Conservation (phyloP, 2,329 filamentous ascomycete species). For the Pseudogymnoascus sp. region DNA sequence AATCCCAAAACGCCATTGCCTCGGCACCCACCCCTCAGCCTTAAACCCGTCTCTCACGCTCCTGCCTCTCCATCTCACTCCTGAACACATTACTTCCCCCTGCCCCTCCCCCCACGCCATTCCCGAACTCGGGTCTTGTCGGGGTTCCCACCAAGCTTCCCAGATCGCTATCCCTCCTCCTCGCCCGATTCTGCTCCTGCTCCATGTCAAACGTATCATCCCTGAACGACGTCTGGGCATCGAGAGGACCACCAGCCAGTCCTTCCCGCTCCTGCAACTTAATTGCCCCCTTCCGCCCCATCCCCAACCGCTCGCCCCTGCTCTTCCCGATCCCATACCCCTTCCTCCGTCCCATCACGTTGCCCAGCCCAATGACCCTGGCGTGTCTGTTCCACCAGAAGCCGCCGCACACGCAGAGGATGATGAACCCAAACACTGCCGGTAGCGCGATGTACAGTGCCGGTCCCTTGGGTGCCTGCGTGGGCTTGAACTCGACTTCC, state of each 20-base stretch:
- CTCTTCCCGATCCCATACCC: slow-evolving; percentile 25
- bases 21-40: background rate
- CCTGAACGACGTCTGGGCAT: slow-evolving; percentile 15
- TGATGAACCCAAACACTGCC: slow-evolving; percentile 20
- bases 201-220: background rate
- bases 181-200: background rate
- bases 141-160: slow-evolving; percentile 21
- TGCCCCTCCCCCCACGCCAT: background rate
- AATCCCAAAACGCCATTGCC: background rate
- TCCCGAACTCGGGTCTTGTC: slow-evolving; percentile 9
- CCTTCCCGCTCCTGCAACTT: slow-evolving; percentile 20
- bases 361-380: slow-evolving; percentile 23
- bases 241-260: slow-evolving; percentile 17
- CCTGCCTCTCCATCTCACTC: slow-evolving; percentile 1
- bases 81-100: background rate
- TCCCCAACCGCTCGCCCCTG: slow-evolving; percentile 21
- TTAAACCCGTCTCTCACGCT: background rate
- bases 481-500: background rate
- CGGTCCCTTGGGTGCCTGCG: slow-evolving; percentile 18
- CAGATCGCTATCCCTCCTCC: slow-evolving; percentile 18
- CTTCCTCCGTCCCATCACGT: slow-evolving; percentile 23
- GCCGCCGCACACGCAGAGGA: slow-evolving; percentile 19
- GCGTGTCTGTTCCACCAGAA: slow-evolving; percentile 22
- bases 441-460: slow-evolving; percentile 25
- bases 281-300: slow-evolving; percentile 19